Evolutionary conservation across 495 filamentous ascomycete genomes (phyloP).

Genomic region (Penicillium flavigenum): DNA sequence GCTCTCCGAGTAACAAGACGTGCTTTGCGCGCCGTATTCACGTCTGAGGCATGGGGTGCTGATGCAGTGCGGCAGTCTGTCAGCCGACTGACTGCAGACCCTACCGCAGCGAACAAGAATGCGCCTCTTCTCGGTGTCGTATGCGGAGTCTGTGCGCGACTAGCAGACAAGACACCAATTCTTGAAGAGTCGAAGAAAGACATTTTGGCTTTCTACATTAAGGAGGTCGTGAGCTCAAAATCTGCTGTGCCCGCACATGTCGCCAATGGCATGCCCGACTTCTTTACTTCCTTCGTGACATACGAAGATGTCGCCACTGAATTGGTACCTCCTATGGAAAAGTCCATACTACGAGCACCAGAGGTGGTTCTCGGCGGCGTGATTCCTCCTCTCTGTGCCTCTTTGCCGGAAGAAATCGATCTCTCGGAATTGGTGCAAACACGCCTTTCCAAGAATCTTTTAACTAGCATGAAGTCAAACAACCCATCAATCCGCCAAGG

Average conservation of each 20-base stretch:
- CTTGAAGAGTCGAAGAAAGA: conserved; percentile 64
- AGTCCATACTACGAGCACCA: conserved; percentile 81
- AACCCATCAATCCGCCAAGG: conserved; percentile 74
- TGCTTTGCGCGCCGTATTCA: conserved; percentile 68
- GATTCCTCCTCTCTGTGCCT: conserved; percentile 63
- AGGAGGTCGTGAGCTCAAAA: conserved; percentile 82
- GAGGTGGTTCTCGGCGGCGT: conserved; percentile 83
- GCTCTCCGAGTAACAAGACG: conserved; percentile 72
- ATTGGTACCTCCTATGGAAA: conserved; percentile 78
- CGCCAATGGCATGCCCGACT: conserved; percentile 71
- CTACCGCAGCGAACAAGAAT: conserved; percentile 63
- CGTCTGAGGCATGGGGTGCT: conserved; percentile 53
- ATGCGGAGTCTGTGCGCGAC: conserved; percentile 77
- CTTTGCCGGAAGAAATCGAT: conserved; percentile 69
- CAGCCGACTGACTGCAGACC: conserved; percentile 60
- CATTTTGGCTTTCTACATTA: conserved; percentile 75
- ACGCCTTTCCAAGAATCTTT: conserved; percentile 75
- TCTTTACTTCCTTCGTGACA: conserved; percentile 74
- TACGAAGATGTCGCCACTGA: conserved; percentile 73
- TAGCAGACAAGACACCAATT: conserved; percentile 54
- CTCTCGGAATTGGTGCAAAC: conserved; percentile 68
- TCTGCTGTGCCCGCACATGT: conserved; percentile 69
- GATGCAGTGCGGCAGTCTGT: conserved; percentile 64
- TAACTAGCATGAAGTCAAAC: conserved; percentile 86
- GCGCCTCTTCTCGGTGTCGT: conserved; percentile 78